A percentile compares a stretch with the other conserved stretches of the same genome.
phyloP scores from a whole-genome alignment of 805 yeast species.

The Cyberlindnera samutprakarnensis region DNA sequence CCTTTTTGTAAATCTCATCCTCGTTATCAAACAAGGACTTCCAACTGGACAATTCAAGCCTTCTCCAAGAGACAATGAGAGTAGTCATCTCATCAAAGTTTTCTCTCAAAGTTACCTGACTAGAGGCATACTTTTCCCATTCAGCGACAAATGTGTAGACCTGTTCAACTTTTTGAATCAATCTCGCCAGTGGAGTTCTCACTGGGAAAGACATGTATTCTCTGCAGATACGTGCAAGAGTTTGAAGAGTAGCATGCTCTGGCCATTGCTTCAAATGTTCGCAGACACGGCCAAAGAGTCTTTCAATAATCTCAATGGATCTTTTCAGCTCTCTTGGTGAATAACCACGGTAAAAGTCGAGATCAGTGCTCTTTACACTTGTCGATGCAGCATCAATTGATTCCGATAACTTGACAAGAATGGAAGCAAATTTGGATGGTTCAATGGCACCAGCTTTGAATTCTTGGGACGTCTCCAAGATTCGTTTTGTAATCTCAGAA shows the following conservation, averaged over 20 bases:
- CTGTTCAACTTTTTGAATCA: conserved; percentile 79
- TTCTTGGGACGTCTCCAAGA: conserved; percentile 20
- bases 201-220: conserved; percentile 62
- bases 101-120: conserved; percentile 55
- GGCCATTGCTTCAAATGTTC: conserved; percentile 72
- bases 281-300: conserved; percentile 36
- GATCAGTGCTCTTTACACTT: conserved; percentile 26
- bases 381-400: conserved; percentile 26
- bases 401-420: conserved; percentile 26
- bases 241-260: conserved; percentile 84
- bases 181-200: conserved; percentile 66
- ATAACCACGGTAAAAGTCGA: conserved; percentile 59
- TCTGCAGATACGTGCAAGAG: conserved; percentile 50
- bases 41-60: conserved; percentile 83
- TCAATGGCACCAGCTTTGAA: conserved; percentile 19
- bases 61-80: conserved; percentile 86
- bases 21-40: conserved; percentile 64
- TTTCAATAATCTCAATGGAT: conserved; percentile 45
- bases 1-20: conserved; percentile 37
- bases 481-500: conserved; percentile 23
- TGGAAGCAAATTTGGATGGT: conserved; percentile 27
- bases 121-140: conserved; percentile 90
- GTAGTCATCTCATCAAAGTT: conserved; percentile 52
- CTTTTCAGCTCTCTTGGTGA: conserved; percentile 51
- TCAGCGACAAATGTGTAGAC: conserved; percentile 75